Conservation (phyloP, 2,329 filamentous ascomycete genomes). For the Colletotrichum euphorbiae region DNA sequence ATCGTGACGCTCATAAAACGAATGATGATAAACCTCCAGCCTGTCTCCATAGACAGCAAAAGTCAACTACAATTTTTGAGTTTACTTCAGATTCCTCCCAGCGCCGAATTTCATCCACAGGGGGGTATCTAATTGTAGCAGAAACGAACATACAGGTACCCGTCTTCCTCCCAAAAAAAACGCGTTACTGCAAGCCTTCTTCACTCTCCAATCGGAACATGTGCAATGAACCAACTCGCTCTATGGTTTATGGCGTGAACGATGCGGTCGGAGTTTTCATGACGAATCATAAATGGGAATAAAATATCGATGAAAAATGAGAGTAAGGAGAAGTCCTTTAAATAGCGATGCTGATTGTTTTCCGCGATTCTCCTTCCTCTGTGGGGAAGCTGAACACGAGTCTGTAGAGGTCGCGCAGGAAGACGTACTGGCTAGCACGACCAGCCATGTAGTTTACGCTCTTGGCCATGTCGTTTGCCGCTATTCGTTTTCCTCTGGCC, state of each 20-base stretch:
- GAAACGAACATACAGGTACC: conserved; percentile 36
- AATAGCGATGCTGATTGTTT: conserved; percentile 71
- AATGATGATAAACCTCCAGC: conserved; percentile 22
- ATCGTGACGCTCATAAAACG: conserved; percentile 29
- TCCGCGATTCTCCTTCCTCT: conserved; percentile 79
- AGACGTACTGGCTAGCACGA: conserved; percentile 77
- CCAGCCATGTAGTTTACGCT: conserved; percentile 82
- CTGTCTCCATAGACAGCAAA: neutral
- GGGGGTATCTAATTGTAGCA: conserved; percentile 42
- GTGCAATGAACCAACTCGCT: neutral
- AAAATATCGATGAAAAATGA: neutral
- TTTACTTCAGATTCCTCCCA: conserved; percentile 10
- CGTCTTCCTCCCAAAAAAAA: conserved; percentile 26
- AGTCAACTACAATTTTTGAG: conserved; percentile 18
- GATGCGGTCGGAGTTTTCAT: neutral
- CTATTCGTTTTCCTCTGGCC: conserved; percentile 67
- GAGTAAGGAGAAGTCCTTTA: conserved; percentile 44
- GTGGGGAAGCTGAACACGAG: conserved; percentile 87
- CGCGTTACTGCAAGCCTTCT: neutral
- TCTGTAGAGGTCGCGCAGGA: conserved; percentile 84
- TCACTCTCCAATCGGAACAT: neutral
- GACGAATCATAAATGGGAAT: neutral
- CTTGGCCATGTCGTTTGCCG: conserved; percentile 81
- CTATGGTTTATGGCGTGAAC: conserved; percentile 12
- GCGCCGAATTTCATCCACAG: conserved; percentile 38